Evolutionary conservation across 257 asterid species (phyloP), one percentile per base, ranked within the genome.

Genomic region (Gentiana straminea): DNA sequence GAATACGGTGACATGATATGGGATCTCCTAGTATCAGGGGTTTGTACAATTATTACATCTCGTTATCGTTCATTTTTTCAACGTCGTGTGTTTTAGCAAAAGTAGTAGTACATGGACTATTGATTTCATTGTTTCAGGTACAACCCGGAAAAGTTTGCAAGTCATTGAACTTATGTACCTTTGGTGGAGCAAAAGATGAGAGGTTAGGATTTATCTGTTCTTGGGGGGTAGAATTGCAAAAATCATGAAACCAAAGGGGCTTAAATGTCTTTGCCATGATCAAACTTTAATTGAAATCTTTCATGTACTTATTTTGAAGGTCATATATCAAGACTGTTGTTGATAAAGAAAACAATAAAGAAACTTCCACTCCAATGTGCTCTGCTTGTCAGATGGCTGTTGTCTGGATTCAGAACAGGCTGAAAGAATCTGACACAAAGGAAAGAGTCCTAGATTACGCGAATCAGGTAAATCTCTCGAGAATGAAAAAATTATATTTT

Each of bases 341-440:
- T 44, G 81, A 75, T 35, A 67, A 74, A 65, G 81, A 74, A 63
- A 63, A 62, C 37, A 12, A 32, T 12, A 77, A 67, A 44, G 81
- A 68, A 53, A 68, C 62, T 59, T 66, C 86, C 4, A 81, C 81
- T 5, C 74, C 95, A 6, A 2, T 87, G 59, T 92, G 98, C 57
- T 53, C 77, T 57, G 95, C 84, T 56, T 92, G 98, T 66, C 81
- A 92, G 74, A 78, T 92, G 98, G 93, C 97, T 7, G 97, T 92
- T 52, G 83, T 84, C 49, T 92, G 97, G 98, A 84, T 92, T 73
- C 86, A 74, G 64, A 92, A 76, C 81, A 90, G 87, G 70, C 83
- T 92, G 43, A 78, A 66, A 15, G 66, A 86, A 34, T 58, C 76
- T 12, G 77, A 63, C 49, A 84, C 77, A 1, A 91, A 91, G 74